phyloP scores from a whole-genome alignment of 75 land plant species.

The Cryptomeria japonica region DNA sequence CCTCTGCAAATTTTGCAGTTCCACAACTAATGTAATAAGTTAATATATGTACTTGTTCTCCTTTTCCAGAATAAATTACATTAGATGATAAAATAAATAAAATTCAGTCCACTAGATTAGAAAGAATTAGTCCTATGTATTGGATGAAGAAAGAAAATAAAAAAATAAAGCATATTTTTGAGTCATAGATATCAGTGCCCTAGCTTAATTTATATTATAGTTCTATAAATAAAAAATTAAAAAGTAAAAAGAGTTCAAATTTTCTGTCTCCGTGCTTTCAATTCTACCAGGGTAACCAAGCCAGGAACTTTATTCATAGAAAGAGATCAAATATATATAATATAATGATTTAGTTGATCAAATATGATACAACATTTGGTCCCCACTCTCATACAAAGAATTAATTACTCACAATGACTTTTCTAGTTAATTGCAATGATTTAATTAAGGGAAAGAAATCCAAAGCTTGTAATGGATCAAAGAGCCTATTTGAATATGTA shows the following conservation, averaged over 20 bases:
- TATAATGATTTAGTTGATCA: not conserved
- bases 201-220: too few species aligned
- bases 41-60: constrained; percentile 86
- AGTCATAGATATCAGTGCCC: not conserved
- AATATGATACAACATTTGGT: too few species aligned
- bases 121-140: too few species aligned
- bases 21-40: constrained; percentile 94
- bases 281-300: too few species aligned
- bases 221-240: too few species aligned
- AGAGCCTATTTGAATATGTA: not conserved
- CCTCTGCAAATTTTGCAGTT: constrained; percentile 49
- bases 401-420: not conserved
- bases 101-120: too few species aligned
- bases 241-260: not conserved
- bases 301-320: not conserved
- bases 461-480: not conserved
- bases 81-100: not conserved
- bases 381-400: not conserved
- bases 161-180: not conserved
- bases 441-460: too few species aligned
- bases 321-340: not conserved
- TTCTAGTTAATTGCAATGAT: not conserved
- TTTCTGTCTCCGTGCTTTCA: not conserved
- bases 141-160: too few species aligned
- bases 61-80: constrained; percentile 44